These are phyloP conservation scores for Hypoxylon rubiginosum DNA, from an alignment of 2,329 filamentous ascomycete genomes.

Conservation along the genomic window DNA sequence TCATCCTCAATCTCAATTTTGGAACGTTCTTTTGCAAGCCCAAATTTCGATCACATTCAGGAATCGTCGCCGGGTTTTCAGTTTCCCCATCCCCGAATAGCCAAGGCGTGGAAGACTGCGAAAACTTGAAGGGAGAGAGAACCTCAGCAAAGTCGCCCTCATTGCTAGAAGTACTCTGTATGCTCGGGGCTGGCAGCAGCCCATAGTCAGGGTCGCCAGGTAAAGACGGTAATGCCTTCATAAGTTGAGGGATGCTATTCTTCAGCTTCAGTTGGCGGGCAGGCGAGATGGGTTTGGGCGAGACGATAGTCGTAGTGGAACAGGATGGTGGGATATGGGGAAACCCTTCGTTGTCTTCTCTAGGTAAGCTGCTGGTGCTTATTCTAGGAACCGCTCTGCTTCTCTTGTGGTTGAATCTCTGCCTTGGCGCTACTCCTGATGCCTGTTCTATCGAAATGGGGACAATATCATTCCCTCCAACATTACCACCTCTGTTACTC, in stretches of 20 bases:
- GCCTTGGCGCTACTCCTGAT: constrained; percentile 9
- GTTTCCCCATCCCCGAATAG: constrained; percentile 1
- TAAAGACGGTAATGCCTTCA: constrained; percentile 65
- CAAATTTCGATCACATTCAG: not conserved
- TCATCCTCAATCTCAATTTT: constrained; percentile 48
- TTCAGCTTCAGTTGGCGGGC: constrained; percentile 60
- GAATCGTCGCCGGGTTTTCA: not conserved
- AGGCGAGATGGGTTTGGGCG: constrained; percentile 64
- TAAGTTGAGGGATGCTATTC: constrained; percentile 64
- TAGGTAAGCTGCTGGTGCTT: constrained; percentile 45
- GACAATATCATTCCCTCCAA: constrained; percentile 9
- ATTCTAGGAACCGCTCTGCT: constrained; percentile 48
- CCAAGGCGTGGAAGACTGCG: constrained; percentile 16
- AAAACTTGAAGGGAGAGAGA: constrained; percentile 47
- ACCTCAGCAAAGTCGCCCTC: constrained; percentile 49
- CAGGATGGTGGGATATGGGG: constrained; percentile 49
- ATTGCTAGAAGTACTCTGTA: constrained; percentile 38
- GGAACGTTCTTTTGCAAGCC: constrained; percentile 42
- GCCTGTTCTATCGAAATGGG: constrained; percentile 9
- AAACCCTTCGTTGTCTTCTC: constrained; percentile 45
- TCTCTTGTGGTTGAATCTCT: constrained; percentile 46
- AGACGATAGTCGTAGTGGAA: constrained; percentile 55
- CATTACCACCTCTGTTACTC: not conserved
- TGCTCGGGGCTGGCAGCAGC: constrained; percentile 38
- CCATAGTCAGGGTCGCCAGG: constrained; percentile 52